Evolutionary conservation across 225 moss, liverwort and hornwort species (phyloP), one percentile per base, ranked within the genome.

Genomic region (Polytrichum commune): DNA sequence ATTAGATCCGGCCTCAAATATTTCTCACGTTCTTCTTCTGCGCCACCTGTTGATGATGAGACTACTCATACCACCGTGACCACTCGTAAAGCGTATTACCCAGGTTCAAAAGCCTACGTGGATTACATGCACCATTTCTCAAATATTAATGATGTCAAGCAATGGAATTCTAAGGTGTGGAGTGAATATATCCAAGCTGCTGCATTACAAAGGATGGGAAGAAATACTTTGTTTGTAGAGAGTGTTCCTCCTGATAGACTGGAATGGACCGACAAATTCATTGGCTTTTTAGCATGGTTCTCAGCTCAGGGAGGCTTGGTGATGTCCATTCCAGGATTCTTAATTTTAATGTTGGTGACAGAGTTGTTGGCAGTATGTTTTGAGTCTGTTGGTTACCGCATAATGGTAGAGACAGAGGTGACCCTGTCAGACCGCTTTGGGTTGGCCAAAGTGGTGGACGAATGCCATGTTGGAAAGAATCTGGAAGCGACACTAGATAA

Each of bases 141-240:
- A 35, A 25, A 25, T 25, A 2, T 9, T 2, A 35, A 35, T 8
- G 8, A 8, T 35, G 8, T 35, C 35, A 8, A 8, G 35, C 2
- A 35, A 35, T 35, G 35, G 35, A 35, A 35, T 35, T 35, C 9
- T 9, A 8, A 0, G 32, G 35, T 67, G 19, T 4, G 4, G 19
- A n/a, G 3, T 8, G 27, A 38, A 7, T 74, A 74, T 46, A 3
- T n/a, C 9, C 58, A 67, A 19, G 74, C 60, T 0, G 74, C 5
- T 74, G 74, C 67, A 27, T 66, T 66, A 66, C 35, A 74, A 13
- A 2, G 74, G 58, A 66, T 60, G 74, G 46, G 27, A 60, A 46
- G 74, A 27, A 67, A 67, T 10, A 20, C 60, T 60, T 7, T 67
- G 35, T 57, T 25, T 6, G 32, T 16, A 7, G 74, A 74, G 67